phyloP scores from a whole-genome alignment of 2,329 filamentous ascomycete genomes.

The Tothia fuscella region DNA sequence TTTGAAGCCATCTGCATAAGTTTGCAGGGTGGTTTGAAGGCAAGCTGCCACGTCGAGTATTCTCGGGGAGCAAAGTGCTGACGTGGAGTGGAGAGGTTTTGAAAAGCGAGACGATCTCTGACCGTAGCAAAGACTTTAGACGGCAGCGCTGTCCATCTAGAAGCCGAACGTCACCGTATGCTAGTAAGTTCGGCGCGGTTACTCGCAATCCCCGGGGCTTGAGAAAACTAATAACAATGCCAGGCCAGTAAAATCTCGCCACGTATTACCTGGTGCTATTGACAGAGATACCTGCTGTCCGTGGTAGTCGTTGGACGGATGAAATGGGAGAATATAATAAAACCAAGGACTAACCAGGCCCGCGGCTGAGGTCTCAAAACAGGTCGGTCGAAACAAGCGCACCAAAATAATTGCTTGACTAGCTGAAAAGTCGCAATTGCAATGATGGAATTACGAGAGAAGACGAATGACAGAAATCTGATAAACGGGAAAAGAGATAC shows the following conservation, averaged over 20 bases:
- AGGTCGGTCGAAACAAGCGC: not conserved
- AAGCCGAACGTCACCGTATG: not conserved
- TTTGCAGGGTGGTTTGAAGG: not conserved
- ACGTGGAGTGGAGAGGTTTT: too few relatives aligned
- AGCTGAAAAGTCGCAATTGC: too few relatives aligned
- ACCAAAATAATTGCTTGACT: not conserved
- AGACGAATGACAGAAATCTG: too few relatives aligned
- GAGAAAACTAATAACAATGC: constrained; percentile 22
- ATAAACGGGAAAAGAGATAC: too few relatives aligned
- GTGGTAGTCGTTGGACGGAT: not conserved
- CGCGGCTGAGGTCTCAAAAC: not conserved
- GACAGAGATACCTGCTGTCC: constrained; percentile 3
- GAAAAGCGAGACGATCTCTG: not conserved
- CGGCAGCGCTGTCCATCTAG: not conserved
- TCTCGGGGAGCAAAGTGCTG: too few relatives aligned
- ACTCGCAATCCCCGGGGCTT: not conserved
- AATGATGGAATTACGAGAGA: too few relatives aligned
- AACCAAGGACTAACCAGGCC: not conserved
- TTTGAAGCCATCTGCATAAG: too few relatives aligned
- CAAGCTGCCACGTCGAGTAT: not conserved
- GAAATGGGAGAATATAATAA: not conserved
- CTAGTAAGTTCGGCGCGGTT: too few relatives aligned
- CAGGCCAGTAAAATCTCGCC: constrained; percentile 31
- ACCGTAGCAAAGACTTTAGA: not conserved
- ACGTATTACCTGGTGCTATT: constrained; percentile 18